A percentile compares a stretch with the other conserved stretches of the same genome.
phyloP scores from a whole-genome alignment of 208 protist genomes.

The Leishmania tropica region DNA sequence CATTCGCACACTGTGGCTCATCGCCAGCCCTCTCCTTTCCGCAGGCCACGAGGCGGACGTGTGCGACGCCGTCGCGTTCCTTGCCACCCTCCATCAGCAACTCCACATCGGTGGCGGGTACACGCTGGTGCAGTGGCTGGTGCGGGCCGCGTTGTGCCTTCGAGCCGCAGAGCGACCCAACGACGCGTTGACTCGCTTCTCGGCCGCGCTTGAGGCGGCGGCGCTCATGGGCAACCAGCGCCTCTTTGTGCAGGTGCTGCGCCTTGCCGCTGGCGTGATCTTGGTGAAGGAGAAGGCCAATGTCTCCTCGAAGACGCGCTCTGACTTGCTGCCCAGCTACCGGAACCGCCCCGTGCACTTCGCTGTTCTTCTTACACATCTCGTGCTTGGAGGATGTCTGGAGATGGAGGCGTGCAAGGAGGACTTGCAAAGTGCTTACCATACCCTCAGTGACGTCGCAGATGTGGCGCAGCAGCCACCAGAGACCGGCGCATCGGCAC shows the following conservation, averaged over 20 bases:
- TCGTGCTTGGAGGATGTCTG: slow-evolving; percentile 33
- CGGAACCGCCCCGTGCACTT: slow-evolving; percentile 28
- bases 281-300: slow-evolving; percentile 24
- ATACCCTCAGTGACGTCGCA: slow-evolving; percentile 18
- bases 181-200: slow-evolving; percentile 55
- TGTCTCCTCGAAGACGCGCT: slow-evolving; percentile 19
- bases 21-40: slow-evolving; percentile 51
- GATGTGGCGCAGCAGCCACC: slow-evolving; percentile 15
- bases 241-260: slow-evolving; percentile 75
- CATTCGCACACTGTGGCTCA: slow-evolving; percentile 64
- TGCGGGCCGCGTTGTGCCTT: slow-evolving; percentile 67
- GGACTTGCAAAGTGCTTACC: slow-evolving; percentile 40
- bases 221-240: slow-evolving; percentile 54
- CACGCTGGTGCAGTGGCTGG: slow-evolving; percentile 74
- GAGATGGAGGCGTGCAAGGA: slow-evolving; percentile 26
- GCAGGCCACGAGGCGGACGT: slow-evolving; percentile 47
- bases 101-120: slow-evolving; percentile 67
- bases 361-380: slow-evolving; percentile 44
- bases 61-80: slow-evolving; percentile 68
- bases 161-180: slow-evolving; percentile 45
- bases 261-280: slow-evolving; percentile 34
- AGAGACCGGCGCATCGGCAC: not conserved
- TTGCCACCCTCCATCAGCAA: slow-evolving; percentile 66
- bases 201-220: slow-evolving; percentile 49
- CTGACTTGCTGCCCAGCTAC: slow-evolving; percentile 23